Percentiles rank a stretch among this genome's conserved stretches.
Evolutionary conservation across 306 rosid genomes (phyloP).

Genomic region (Vachellia collinsii): DNA sequence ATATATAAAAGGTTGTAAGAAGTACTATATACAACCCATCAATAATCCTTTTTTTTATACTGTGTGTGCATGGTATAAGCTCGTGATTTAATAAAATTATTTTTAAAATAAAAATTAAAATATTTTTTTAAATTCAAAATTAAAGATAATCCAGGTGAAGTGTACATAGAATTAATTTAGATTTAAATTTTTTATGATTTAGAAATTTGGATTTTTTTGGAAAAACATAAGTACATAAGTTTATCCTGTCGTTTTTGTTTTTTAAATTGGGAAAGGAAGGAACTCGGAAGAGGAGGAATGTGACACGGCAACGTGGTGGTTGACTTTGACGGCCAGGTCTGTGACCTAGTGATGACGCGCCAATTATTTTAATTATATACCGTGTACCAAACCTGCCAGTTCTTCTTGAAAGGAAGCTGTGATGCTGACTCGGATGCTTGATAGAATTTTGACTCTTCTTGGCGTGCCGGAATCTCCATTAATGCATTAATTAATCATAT

Average conservation of each 20-base stretch:
- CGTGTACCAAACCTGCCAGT: background rate
- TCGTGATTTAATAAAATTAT: too few species aligned
- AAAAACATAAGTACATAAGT: too few species aligned
- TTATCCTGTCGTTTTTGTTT: too few species aligned
- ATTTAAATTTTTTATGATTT: too few species aligned
- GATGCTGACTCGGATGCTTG: background rate
- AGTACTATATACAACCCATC: background rate
- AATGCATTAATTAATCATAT: too few species aligned
- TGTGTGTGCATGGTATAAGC: too few species aligned
- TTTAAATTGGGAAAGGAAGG: too few species aligned
- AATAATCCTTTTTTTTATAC: too few species aligned
- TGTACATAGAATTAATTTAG: too few species aligned
- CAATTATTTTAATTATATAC: background rate
- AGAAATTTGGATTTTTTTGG: background rate
- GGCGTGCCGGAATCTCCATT: background rate
- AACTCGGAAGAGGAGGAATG: background rate
- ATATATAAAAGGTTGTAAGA: background rate
- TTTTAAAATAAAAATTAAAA: too few species aligned
- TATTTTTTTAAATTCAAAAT: too few species aligned
- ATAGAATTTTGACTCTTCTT: background rate
- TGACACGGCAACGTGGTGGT: background rate
- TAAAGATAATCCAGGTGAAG: too few species aligned
- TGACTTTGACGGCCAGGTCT: slow-evolving; percentile 25
- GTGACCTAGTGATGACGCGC: background rate
- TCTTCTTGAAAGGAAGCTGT: background rate